Conservation (phyloP, 1,139 yeast species). For the Hansenula anomala region DNA sequence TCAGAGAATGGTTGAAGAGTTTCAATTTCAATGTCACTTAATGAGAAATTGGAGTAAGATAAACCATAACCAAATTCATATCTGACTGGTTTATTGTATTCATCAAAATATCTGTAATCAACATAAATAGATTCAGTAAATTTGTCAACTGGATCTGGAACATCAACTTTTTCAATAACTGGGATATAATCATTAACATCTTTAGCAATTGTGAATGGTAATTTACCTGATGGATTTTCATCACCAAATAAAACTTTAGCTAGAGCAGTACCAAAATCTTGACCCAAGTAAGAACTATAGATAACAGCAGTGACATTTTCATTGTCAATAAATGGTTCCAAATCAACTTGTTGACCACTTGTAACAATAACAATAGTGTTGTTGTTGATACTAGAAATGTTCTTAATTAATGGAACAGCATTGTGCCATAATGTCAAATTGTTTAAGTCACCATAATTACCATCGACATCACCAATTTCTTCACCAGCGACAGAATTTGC, state of each 20-base stretch:
- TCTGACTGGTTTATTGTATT: slow-evolving; percentile 35
- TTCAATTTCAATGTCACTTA: slow-evolving; percentile 21
- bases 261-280: slow-evolving; percentile 40
- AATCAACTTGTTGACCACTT: slow-evolving; percentile 50
- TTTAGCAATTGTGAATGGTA: slow-evolving; percentile 53
- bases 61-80: slow-evolving; percentile 60
- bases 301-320: slow-evolving; percentile 53
- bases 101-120: slow-evolving; percentile 54
- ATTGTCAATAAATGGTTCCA: slow-evolving; percentile 53
- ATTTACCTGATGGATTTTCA: slow-evolving; percentile 55
- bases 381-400: slow-evolving; percentile 39
- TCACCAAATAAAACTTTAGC: slow-evolving; percentile 58
- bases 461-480: slow-evolving; percentile 41
- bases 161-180: slow-evolving; percentile 21
- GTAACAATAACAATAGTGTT: slow-evolving; percentile 55
- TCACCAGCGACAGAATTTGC: slow-evolving; percentile 52
- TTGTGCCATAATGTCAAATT: slow-evolving; percentile 54
- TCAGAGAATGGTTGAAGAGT: slow-evolving; percentile 30
- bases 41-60: slow-evolving; percentile 43
- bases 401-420: slow-evolving; percentile 47
- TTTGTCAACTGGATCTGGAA: slow-evolving; percentile 7
- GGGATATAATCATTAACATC: slow-evolving; percentile 41
- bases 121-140: slow-evolving; percentile 38
- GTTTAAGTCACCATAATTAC: slow-evolving; percentile 57
- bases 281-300: slow-evolving; percentile 41